Base-by-base conservation (phyloP, 2,329 filamentous ascomycete genomes). In the Cylindrodendrum hubeiense region DNA sequence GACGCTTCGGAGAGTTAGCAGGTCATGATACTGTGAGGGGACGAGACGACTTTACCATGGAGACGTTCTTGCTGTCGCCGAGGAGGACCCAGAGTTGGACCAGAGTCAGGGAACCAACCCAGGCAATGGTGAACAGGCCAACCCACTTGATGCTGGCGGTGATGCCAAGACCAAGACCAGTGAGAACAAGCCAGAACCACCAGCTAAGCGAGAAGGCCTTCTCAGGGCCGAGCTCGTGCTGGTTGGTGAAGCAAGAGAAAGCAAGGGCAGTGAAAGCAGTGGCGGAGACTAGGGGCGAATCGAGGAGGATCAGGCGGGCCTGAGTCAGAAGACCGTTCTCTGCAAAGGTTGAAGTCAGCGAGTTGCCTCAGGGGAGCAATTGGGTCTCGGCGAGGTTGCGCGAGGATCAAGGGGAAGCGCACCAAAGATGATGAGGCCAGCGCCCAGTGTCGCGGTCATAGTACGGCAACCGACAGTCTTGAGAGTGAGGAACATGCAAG, bases 101-200 rank as follows among this genome's bases (percentile, higher is more conserved):
- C 47, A 95, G 80, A 39, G 96, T 99, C 82, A 99, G 88, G 80
- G 87, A 89, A 67, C 96, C 96, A 71, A 99, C 94, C 96, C 96
- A 99, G 52, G 95, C 96, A 79, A 98, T 98, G 68, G 96, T 99
- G 85, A 99, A 98, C 56, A 99, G 86, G 54, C 96, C 96, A 76
- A 99, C 96, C 96, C 96, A 99, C 85, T 99, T 99, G 76, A 98
- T 95, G 83, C 95, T 98, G 67, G 91, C 89, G 8, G 96, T 98
- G 54, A 95, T 91, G 67, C 96, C 96, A 54, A 99, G 86, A 39
- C 92, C 93, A 46, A 99, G 83, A 73, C 96, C 96, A 47, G 93
- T 97, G 78, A 93, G 90, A 62, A 87, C 86, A 59, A 99, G 87
- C 95, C 96, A 99, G 83, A 98, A 98, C 96, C 96, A 99, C 96